Percentiles rank a stretch among this genome's conserved stretches.
These are phyloP conservation scores for Plasmodiophora brassicae DNA, from an alignment of 208 protist genomes.

Conservation along the genomic window DNA sequence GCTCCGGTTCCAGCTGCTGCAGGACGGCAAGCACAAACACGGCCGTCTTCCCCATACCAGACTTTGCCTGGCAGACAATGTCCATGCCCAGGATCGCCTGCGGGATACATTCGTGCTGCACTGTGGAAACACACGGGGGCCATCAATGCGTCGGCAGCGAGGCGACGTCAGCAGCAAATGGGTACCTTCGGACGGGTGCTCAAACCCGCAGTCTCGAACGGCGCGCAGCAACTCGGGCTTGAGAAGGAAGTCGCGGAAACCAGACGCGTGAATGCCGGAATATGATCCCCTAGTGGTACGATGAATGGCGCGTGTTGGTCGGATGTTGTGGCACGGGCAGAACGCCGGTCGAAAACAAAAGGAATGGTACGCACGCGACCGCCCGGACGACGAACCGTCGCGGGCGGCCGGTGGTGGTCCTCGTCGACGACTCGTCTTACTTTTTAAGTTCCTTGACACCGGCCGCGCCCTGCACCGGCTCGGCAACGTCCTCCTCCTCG, in stretches of 20 bases:
- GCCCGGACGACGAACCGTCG: neutral
- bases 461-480: neutral
- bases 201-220: constrained; percentile 84
- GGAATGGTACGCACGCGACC: neutral
- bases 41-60: constrained; percentile 99
- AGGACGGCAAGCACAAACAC: constrained; percentile 97
- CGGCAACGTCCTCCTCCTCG: constrained; percentile 38
- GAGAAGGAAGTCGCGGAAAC: constrained; percentile 97
- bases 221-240: constrained; percentile 95
- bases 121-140: too few species aligned
- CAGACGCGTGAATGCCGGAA: constrained; percentile 72
- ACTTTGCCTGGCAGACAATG: constrained; percentile 93
- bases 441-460: constrained; percentile 36
- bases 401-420: neutral
- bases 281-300: constrained; percentile 48
- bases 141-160: too few species aligned
- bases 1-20: constrained; percentile 87
- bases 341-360: neutral
- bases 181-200: constrained; percentile 78
- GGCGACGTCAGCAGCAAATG: too few species aligned
- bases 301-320: too few species aligned
- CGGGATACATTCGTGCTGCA: constrained; percentile 97
- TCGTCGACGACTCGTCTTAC: constrained; percentile 38
- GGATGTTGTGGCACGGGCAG: too few species aligned
- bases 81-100: constrained; percentile 94